Conservation (phyloP, 306 rosid species). For the Lathyrus tuberosus region DNA sequence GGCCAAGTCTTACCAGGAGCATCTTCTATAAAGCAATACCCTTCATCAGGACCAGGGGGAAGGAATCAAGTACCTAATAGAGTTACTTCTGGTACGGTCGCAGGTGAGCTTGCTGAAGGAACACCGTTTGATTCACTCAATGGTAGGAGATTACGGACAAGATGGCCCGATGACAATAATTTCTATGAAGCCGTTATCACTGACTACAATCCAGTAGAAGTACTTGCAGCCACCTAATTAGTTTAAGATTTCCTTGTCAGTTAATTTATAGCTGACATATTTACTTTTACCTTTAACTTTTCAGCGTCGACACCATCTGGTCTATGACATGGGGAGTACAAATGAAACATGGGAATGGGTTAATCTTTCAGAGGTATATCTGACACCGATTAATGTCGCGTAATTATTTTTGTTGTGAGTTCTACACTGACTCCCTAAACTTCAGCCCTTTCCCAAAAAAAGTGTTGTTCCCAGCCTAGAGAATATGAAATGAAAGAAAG, state of each 20-base stretch:
- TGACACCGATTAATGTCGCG: background rate
- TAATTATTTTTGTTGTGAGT: background rate
- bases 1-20: slow-evolving; percentile 60
- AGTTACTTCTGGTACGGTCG: slow-evolving; percentile 59
- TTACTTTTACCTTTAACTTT: slow-evolving; percentile 34
- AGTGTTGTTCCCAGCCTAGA: background rate
- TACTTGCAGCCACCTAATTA: slow-evolving; percentile 40
- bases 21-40: slow-evolving; percentile 73
- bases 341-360: slow-evolving; percentile 91
- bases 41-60: slow-evolving; percentile 73
- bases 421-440: background rate
- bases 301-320: slow-evolving; percentile 86
- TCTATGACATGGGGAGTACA: slow-evolving; percentile 73
- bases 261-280: slow-evolving; percentile 32
- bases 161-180: slow-evolving; percentile 97
- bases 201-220: slow-evolving; percentile 71
- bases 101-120: slow-evolving; percentile 67
- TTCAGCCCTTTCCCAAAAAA: background rate
- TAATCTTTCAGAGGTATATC: slow-evolving; percentile 85
- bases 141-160: slow-evolving; percentile 83
- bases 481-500: background rate
- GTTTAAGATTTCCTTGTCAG: slow-evolving; percentile 24
- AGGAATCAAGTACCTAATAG: slow-evolving; percentile 72
- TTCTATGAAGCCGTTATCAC: slow-evolving; percentile 90
- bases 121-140: slow-evolving; percentile 58